Conservation (phyloP, 176 grass and related monocot genomes). For the Oryza coarctata region DNA sequence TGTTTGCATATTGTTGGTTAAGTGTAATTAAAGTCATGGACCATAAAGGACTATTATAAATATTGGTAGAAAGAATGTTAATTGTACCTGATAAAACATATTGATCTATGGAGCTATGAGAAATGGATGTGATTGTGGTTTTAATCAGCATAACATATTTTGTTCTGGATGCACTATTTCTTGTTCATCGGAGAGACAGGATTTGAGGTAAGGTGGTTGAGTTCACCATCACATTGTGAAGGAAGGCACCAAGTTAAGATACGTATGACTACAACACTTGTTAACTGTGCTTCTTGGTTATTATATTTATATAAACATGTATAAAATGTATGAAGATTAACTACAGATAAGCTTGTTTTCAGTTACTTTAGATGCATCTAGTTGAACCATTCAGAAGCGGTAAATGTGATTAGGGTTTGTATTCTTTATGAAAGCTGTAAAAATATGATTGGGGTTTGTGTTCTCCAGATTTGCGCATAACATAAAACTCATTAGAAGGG, state of each 20-base stretch:
- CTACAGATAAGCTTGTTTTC: slow-evolving; percentile 4
- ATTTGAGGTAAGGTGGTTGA: slow-evolving; percentile 39
- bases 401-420: background rate
- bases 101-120: background rate
- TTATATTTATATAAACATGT: slow-evolving; percentile 29
- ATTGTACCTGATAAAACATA: slow-evolving; percentile 12
- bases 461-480: background rate
- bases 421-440: background rate
- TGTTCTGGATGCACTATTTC: slow-evolving; percentile 39
- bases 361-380: background rate
- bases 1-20: background rate
- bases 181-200: slow-evolving; percentile 38
- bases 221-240: slow-evolving; percentile 38
- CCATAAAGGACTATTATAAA: slow-evolving; percentile 20
- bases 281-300: slow-evolving; percentile 32
- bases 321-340: slow-evolving; percentile 9
- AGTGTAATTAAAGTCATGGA: slow-evolving; percentile 6
- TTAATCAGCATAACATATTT: background rate
- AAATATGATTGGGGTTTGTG: background rate
- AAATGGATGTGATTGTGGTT: background rate
- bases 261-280: background rate
- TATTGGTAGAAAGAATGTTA: background rate
- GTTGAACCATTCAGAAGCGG: background rate
- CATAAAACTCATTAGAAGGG: background rate
- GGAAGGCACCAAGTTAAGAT: slow-evolving; percentile 36